phyloP scores from a whole-genome alignment of 768 basidiomycete species.

The Fibroporia radiculosa region DNA sequence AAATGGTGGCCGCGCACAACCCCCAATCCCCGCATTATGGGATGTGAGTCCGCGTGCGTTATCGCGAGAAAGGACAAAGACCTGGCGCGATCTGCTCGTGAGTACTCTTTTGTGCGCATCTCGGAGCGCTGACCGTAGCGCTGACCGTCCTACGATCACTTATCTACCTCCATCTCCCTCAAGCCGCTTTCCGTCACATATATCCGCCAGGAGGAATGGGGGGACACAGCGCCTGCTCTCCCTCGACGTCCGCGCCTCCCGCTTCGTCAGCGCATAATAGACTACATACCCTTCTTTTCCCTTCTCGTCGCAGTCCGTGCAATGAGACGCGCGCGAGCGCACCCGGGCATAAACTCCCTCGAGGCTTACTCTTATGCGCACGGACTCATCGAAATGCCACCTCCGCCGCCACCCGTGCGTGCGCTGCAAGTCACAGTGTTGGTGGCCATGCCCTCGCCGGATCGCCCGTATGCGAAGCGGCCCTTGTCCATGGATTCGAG shows the following conservation, averaged over 20 bases:
- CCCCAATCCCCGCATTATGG: slow-evolving; percentile 13
- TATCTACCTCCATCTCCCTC: background rate
- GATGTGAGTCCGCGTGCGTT: slow-evolving; percentile 12
- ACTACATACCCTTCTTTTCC: background rate
- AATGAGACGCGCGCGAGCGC: background rate
- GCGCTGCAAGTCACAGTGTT: slow-evolving; percentile 18
- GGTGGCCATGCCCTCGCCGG: slow-evolving; percentile 19
- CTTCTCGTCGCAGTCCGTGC: background rate
- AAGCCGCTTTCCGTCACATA: slow-evolving; percentile 10
- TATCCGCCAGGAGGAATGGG: slow-evolving; percentile 3
- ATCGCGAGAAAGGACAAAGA: background rate
- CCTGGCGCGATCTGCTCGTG: slow-evolving; percentile 14
- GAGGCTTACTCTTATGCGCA: background rate
- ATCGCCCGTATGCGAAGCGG: background rate
- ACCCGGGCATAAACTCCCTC: background rate
- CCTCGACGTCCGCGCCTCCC: background rate
- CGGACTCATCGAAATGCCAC: background rate
- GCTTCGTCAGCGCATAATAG: background rate
- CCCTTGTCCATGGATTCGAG: no score
- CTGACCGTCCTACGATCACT: background rate
- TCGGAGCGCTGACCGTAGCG: background rate
- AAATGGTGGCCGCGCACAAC: background rate
- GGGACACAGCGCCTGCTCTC: background rate
- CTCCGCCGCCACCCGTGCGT: slow-evolving; percentile 3
- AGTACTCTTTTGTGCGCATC: slow-evolving; percentile 2